Conservation (phyloP, 805 yeast species). For the Starmerella stellata region DNA sequence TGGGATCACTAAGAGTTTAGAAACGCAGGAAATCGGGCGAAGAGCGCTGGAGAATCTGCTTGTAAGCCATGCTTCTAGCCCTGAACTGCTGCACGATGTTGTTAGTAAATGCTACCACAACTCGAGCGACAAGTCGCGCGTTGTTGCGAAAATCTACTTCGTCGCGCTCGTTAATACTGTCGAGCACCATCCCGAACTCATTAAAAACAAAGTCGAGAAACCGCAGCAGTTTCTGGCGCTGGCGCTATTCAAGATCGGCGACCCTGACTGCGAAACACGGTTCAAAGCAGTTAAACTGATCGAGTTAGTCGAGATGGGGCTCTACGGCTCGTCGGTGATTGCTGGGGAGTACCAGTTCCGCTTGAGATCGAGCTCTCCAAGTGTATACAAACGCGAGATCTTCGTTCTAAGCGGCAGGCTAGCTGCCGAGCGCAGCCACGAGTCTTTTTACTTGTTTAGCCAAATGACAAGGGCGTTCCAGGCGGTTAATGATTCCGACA, state of each 20-base stretch:
- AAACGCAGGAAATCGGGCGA: conserved; percentile 42
- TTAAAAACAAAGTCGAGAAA: conserved; percentile 23
- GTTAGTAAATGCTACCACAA: conserved; percentile 52
- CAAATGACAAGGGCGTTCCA: conserved; percentile 53
- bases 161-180: conserved; percentile 50
- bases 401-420: conserved; percentile 60
- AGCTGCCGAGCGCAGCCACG: conserved; percentile 42
- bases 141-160: conserved; percentile 50
- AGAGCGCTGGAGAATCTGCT: conserved; percentile 55
- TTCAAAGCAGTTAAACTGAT: conserved; percentile 55
- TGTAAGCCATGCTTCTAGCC: conserved; percentile 36
- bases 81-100: conserved; percentile 38
- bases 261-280: conserved; percentile 49
- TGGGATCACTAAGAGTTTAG: conserved; percentile 21
- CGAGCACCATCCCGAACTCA: conserved; percentile 28
- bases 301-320: conserved; percentile 41
- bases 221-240: conserved; percentile 50
- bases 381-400: conserved; percentile 73
- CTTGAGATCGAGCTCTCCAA: conserved; percentile 55
- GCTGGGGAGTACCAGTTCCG: conserved; percentile 43
- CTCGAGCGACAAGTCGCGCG: conserved; percentile 24
- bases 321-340: conserved; percentile 37
- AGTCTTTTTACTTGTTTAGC: conserved; percentile 45
- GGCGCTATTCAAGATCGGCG: conserved; percentile 63
- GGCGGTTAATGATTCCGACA: conserved; percentile 37